Conservation (phyloP, 768 basidiomycete species). For the Cyclocybe aegerita region DNA sequence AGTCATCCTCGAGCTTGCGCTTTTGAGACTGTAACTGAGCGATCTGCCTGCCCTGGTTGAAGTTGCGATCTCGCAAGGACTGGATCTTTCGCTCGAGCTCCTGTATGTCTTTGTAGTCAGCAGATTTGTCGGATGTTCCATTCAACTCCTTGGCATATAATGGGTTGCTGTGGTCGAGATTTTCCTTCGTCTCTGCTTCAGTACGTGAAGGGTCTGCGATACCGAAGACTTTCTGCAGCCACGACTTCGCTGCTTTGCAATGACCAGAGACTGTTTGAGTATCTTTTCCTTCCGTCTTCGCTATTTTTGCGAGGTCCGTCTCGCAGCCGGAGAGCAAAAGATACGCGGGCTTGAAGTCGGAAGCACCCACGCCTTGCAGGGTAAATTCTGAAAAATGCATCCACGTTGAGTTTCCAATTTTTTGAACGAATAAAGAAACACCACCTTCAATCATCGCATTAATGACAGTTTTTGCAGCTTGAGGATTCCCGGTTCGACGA, state of each 20-base stretch:
- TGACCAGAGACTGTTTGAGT: conserved; percentile 33
- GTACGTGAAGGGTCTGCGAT: conserved; percentile 2
- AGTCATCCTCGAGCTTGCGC: conserved; percentile 44
- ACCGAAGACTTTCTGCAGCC: conserved; percentile 52
- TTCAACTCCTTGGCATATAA: not conserved
- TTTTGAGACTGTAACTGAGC: conserved; percentile 33
- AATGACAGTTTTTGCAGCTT: conserved; percentile 43
- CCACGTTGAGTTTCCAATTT: not conserved
- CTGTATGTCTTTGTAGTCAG: not conserved
- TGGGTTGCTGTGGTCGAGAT: not conserved
- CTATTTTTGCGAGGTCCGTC: conserved; percentile 40
- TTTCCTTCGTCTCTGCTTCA: conserved; percentile 1
- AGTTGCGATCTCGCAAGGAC: conserved; percentile 33
- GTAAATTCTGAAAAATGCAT: conserved; percentile 36
- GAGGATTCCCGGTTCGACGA: conserved; percentile 45
- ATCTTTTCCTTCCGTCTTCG: conserved; percentile 21
- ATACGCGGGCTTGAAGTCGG: conserved; percentile 47
- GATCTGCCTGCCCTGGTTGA: conserved; percentile 26
- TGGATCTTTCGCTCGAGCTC: conserved; percentile 37
- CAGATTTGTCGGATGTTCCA: not conserved
- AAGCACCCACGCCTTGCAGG: conserved; percentile 30
- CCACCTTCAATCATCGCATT: conserved; percentile 49
- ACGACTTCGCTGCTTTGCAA: conserved; percentile 37
- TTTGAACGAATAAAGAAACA: conserved; percentile 1
- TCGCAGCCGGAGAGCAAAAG: conserved; percentile 57